A percentile compares a stretch with the other conserved stretches of the same genome.
These are phyloP conservation scores for Gossypium davidsonii DNA, from an alignment of 441 rosid species.

Conservation along the genomic window DNA sequence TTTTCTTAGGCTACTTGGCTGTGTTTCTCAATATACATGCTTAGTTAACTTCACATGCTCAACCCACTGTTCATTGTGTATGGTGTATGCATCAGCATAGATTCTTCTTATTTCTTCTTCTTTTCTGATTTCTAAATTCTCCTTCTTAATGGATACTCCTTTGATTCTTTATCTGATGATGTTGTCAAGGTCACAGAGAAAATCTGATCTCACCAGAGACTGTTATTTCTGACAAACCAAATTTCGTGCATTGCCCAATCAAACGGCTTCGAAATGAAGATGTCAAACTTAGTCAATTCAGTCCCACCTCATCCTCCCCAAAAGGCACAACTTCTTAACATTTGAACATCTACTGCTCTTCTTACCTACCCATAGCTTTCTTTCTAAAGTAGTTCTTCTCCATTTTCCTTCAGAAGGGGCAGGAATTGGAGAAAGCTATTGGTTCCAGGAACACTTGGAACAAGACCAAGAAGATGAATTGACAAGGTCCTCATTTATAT, in stretches of 20 bases:
- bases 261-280: conserved; percentile 43
- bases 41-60: not conserved
- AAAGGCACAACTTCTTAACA: conserved; percentile 38
- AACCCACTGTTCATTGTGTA: not conserved
- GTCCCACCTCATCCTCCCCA: conserved; percentile 36
- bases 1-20: not conserved
- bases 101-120: not conserved
- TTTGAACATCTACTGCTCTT: conserved; percentile 8
- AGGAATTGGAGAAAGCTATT: conserved; percentile 34
- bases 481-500: conserved; percentile 35
- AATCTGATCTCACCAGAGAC: conserved; percentile 28
- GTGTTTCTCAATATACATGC: not conserved
- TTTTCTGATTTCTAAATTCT: conserved; percentile 1
- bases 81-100: not conserved
- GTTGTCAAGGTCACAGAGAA: conserved; percentile 32
- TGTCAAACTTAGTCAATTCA: conserved; percentile 27
- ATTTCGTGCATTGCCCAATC: conserved; percentile 31
- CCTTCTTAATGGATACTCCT: not conserved
- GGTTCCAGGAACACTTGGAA: conserved; percentile 39
- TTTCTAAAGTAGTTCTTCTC: conserved; percentile 12
- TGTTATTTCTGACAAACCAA: conserved; percentile 33
- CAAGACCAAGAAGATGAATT: conserved; percentile 47
- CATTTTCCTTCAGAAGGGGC: conserved; percentile 22
- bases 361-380: not conserved
- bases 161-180: conserved; percentile 18